Evolutionary conservation across 139 green algal species (phyloP).

Genomic region (Chlamydomonas eustigma): DNA sequence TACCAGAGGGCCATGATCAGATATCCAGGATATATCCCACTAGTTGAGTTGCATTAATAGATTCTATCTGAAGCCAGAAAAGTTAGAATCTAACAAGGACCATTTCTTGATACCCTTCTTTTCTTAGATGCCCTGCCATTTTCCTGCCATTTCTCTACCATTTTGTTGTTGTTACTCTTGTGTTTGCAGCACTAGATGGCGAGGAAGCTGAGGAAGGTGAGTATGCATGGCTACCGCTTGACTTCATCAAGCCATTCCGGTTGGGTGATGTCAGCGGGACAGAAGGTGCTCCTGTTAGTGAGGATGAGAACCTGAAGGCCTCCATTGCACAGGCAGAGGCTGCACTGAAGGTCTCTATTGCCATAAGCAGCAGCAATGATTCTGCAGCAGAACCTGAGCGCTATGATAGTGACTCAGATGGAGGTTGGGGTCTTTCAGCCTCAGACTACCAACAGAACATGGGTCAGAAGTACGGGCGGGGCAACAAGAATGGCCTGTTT

Average conservation of each 20-base stretch:
- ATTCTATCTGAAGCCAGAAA: no score
- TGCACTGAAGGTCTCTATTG: not conserved
- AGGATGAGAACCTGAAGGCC: constrained; percentile 33
- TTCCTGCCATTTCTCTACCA: no score
- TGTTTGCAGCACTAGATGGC: constrained; percentile 19
- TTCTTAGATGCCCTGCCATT: no score
- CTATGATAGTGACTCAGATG: constrained; percentile 57
- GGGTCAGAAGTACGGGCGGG: not conserved
- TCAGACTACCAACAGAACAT: not conserved
- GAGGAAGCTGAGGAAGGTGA: constrained; percentile 77
- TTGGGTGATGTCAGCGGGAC: constrained; percentile 38
- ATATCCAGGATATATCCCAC: no score
- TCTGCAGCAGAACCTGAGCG: constrained; percentile 14
- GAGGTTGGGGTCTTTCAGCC: constrained; percentile 49
- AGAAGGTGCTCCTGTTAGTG: not conserved
- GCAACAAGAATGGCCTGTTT: not conserved
- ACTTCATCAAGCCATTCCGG: constrained; percentile 72
- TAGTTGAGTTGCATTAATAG: no score
- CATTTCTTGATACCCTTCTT: no score
- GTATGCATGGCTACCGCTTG: constrained; percentile 82
- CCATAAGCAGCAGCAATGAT: no score
- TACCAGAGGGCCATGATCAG: no score
- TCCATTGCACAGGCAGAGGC: constrained; percentile 53
- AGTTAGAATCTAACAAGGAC: no score
- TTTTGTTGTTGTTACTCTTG: no score